These are phyloP conservation scores for Fraxinus quadrangulata DNA, from an alignment of 257 asterid species.

Conservation along the genomic window DNA sequence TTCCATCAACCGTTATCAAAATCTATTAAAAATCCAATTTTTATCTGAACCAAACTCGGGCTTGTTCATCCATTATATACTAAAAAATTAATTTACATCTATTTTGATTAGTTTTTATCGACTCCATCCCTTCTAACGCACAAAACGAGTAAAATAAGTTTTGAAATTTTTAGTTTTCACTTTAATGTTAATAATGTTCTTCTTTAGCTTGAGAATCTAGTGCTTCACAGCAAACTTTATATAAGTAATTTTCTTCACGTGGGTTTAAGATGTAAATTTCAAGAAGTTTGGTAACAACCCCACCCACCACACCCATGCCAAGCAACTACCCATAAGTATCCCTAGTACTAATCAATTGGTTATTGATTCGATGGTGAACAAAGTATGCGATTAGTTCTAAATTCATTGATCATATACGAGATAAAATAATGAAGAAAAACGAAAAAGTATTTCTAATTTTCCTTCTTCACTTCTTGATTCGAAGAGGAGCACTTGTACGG, in stretches of 20 bases:
- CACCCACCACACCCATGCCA: neutral
- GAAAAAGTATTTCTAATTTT: neutral
- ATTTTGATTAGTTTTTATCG: neutral
- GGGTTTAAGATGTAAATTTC: constrained; percentile 7
- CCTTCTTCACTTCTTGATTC: neutral
- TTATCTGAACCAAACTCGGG: no score
- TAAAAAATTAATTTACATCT: neutral
- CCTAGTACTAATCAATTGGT: neutral
- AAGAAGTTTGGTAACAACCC: constrained; percentile 18
- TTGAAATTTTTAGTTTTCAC: neutral
- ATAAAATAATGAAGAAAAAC: neutral
- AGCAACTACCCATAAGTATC: neutral
- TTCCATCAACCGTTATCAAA: no score
- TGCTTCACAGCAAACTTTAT: neutral
- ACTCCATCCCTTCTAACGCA: neutral
- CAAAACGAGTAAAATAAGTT: neutral
- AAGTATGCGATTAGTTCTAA: neutral
- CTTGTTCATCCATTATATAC: no score
- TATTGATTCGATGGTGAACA: neutral
- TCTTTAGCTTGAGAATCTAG: neutral
- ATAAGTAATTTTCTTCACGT: constrained; percentile 21
- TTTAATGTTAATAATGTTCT: neutral
- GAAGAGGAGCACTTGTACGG: no score
- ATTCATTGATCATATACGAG: neutral
- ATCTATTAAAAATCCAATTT: no score